A percentile compares a stretch with the other conserved stretches of the same genome.
Conservation (phyloP, 306 rosid species). For the Lotus japonicus region DNA sequence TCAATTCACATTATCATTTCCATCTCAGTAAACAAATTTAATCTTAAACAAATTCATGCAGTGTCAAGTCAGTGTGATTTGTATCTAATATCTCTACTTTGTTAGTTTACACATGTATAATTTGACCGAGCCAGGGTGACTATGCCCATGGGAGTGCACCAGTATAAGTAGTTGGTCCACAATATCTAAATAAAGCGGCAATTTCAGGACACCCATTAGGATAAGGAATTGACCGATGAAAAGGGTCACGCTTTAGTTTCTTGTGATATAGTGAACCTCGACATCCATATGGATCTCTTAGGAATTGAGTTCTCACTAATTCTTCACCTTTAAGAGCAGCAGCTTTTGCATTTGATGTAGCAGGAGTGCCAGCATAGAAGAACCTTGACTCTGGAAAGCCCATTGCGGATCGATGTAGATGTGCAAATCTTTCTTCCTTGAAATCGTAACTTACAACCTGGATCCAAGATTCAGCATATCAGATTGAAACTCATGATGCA, state of each 20-base stretch:
- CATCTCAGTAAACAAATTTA: slow-evolving; percentile 13
- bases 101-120: slow-evolving; percentile 14
- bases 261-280: slow-evolving; percentile 67
- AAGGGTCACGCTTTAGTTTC: slow-evolving; percentile 78
- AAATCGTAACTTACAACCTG: slow-evolving; percentile 94
- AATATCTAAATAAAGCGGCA: slow-evolving; percentile 72
- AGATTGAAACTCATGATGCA: slow-evolving; percentile 15
- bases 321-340: slow-evolving; percentile 82
- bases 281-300: slow-evolving; percentile 78
- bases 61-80: not conserved
- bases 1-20: not conserved
- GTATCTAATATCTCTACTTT: slow-evolving; percentile 12
- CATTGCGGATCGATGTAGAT: slow-evolving; percentile 83
- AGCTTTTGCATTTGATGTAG: slow-evolving; percentile 50
- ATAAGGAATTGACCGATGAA: slow-evolving; percentile 86
- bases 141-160: slow-evolving; percentile 64
- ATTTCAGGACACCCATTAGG: slow-evolving; percentile 94
- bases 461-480: slow-evolving; percentile 12
- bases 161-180: slow-evolving; percentile 67
- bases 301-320: slow-evolving; percentile 70
- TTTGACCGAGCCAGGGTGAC: not conserved
- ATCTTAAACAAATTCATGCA: not conserved
- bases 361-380: slow-evolving; percentile 74
- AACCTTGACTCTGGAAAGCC: slow-evolving; percentile 85
- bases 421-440: slow-evolving; percentile 72